Conservation (phyloP, 1,139 yeast species). For the Magnusiomyces paraingens region DNA sequence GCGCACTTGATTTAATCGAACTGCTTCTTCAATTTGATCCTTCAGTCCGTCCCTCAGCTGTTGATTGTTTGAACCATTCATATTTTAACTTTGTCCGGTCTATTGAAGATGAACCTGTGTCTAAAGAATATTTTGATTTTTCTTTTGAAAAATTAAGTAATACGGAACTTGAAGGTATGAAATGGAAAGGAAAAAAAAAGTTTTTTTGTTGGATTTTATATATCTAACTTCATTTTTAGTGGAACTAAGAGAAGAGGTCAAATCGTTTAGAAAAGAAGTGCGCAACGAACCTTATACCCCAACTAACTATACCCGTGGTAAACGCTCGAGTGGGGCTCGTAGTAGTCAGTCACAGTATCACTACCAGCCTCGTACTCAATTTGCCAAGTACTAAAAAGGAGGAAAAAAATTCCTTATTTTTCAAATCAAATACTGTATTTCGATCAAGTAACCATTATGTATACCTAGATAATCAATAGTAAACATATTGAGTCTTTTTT, state of each 20-base stretch:
- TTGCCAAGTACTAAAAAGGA: too few species aligned
- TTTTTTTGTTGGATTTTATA: too few species aligned
- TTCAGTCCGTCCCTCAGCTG: slow-evolving; percentile 67
- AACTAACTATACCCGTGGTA: not conserved
- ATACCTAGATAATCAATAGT: too few species aligned
- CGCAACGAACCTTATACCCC: slow-evolving; percentile 31
- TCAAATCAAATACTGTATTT: too few species aligned
- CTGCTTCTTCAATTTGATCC: slow-evolving; percentile 77
- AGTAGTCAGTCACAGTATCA: too few species aligned
- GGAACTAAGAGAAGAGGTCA: slow-evolving; percentile 56
- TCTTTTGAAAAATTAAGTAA: slow-evolving; percentile 57
- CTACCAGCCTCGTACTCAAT: too few species aligned
- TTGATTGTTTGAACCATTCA: slow-evolving; percentile 73
- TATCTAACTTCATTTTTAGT: slow-evolving; percentile 40
- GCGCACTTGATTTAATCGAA: slow-evolving; percentile 67
- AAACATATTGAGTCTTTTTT: too few species aligned
- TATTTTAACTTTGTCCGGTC: slow-evolving; percentile 81
- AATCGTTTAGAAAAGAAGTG: slow-evolving; percentile 63
- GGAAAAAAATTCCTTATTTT: too few species aligned
- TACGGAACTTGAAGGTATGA: slow-evolving; percentile 14
- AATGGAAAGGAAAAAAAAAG: not conserved
- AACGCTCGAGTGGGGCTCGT: not conserved
- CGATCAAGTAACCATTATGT: too few species aligned
- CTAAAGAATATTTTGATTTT: slow-evolving; percentile 67
- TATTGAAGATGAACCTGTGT: slow-evolving; percentile 74